A percentile compares a stretch with the other conserved stretches of the same genome.
Evolutionary conservation across 2,329 filamentous ascomycete genomes (phyloP).

Genomic region (Cercospora sesami): DNA sequence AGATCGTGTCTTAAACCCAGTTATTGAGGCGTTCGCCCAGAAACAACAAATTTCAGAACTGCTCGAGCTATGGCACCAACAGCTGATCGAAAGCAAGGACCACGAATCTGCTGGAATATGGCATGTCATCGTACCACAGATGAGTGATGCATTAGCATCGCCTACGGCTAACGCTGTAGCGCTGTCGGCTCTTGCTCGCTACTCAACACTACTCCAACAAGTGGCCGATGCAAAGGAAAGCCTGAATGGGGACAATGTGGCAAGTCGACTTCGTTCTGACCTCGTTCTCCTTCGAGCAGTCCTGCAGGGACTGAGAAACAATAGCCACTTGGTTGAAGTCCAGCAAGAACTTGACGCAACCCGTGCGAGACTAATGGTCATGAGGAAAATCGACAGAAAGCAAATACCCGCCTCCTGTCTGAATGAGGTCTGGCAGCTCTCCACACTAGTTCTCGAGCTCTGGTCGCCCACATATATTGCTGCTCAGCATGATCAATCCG

Average conservation of each 20-base stretch:
- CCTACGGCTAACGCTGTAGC: not conserved
- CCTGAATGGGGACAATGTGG: not conserved
- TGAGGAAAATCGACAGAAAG: not conserved
- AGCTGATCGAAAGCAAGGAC: slow-evolving; percentile 25
- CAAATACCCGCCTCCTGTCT: not conserved
- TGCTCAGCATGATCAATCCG: not conserved
- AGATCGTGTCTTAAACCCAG: slow-evolving; percentile 29
- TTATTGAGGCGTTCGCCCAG: slow-evolving; percentile 37
- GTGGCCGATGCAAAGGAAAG: not conserved
- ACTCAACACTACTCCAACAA: not conserved
- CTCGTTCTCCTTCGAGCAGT: slow-evolving; percentile 14
- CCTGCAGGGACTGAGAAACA: slow-evolving; percentile 9
- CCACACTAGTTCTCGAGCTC: slow-evolving; percentile 21
- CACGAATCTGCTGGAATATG: not conserved
- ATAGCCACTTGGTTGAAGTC: not conserved
- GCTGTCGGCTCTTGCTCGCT: not conserved
- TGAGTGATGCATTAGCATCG: slow-evolving; percentile 5
- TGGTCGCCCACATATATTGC: slow-evolving; percentile 28
- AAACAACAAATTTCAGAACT: slow-evolving; percentile 34
- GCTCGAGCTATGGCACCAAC: slow-evolving; percentile 34
- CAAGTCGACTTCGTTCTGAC: slow-evolving; percentile 1
- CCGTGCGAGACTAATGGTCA: not conserved
- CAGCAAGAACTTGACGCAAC: slow-evolving; percentile 10
- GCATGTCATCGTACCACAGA: not conserved
- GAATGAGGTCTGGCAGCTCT: slow-evolving; percentile 23